Evolutionary conservation across 768 basidiomycete genomes (phyloP), one percentile per base, ranked within the genome.

Genomic region (Suillus hirtellus): DNA sequence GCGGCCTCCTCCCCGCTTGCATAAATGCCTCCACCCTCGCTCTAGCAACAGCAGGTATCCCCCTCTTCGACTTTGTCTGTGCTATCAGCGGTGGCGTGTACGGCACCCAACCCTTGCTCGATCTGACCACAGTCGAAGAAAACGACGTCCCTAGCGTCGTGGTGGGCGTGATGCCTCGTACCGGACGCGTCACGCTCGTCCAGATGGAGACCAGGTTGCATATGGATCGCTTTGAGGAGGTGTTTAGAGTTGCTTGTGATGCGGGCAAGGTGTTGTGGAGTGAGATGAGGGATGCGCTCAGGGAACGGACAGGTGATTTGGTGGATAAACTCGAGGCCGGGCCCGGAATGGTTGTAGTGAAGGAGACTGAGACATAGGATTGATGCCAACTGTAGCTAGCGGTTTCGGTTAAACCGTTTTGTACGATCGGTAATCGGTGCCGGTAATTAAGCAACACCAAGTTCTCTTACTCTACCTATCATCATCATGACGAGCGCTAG

Each of bases 21-120:
- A 92, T 99, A 71, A 99, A 99, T 72, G 96, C 89, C 40, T 95
- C 95, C 4, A 97, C 95, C 8, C 84, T 99, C 47, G 95, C 96
- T 0, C 85, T 99, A 37, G 86, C 92, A 68, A 88, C 85, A 59
- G 95, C 96, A 6, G 97, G 97, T 1, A 89, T 99, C 27, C 92
- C 97, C 0, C 81, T 98, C 68, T 76, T 87, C 59, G 96, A 98
- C 78, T 95, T 96, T 72, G 88, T 97, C 60, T 93, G 93, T 63
- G 93, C 96, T 9, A 83, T 97, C 60, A 89, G 92, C 2, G 89
- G 93, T 52, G 96, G 95, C 9, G 89, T 95, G 47, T 90, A 96
- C 73, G 87, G 89, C 24, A 85, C 89, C 0, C 85, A 83, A 8
- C 88, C 94, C 1, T 79, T 99, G 62, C 83, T 99, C 46, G 97